Base-by-base conservation (phyloP, 140 eudicot species). In the Ambrosia hybrid region DNA sequence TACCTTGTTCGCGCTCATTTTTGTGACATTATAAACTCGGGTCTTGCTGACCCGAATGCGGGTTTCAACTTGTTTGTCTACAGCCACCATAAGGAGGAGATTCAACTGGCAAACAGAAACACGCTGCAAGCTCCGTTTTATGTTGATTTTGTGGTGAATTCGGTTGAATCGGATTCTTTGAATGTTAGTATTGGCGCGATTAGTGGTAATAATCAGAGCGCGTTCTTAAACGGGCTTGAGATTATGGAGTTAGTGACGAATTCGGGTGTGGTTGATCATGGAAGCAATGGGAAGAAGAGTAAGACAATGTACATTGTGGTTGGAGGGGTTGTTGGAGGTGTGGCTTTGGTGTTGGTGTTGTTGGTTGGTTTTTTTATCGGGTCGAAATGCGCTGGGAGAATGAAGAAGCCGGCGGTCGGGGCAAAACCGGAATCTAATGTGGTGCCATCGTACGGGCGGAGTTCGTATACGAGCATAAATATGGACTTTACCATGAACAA, bases 1-100 rank as follows among this genome's bases (percentile, higher is more conserved):
- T 63, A 63, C 34, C 68, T 63, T 0, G 51, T 63, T 63, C 68
- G 68, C 1, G 68, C 68, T 37, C 68, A 63, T 63, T 63, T 63
- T 63, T 63, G 68, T 15, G 68, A 63, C 51, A 0, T 63, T 38
- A 6, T 37, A 37, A 63, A 33, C 34, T 0, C 0, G 8, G 52
- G 33, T 21, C 68, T 39, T 1, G 51, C 7, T 41, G n/a, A 63
- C 5, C 4, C 4, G 16, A 13, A 61, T 39, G 34, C 68, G 2
- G 51, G 51, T 0, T 63, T 63, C 6, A 39, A 38, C 14, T 39
- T 63, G 33, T 63, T 63, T 4, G 34, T 63, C 2, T 38, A 63
- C 17, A 63, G 34, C 21, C 34, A 38, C 0, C 1, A 63, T 13
- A 6, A 3, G 51, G 0, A 38, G 68, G 3, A 0, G 68, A 63